Conservation (phyloP, 352 stramenopile species). For the Pythium rhizo-oryzae region DNA sequence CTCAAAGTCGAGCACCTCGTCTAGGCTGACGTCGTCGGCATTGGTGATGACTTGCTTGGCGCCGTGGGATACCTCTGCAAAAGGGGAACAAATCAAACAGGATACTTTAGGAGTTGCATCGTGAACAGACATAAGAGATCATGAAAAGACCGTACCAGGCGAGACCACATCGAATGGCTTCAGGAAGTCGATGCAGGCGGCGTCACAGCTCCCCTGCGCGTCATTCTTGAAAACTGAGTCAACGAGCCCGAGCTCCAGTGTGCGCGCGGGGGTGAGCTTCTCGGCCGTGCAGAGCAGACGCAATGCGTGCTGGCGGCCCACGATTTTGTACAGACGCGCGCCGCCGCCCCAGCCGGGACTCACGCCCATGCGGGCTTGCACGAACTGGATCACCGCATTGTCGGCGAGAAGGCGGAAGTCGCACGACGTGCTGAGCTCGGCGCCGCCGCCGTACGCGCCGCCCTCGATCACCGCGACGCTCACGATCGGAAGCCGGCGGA, state of each 20-base stretch:
- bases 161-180: conserved; percentile 50
- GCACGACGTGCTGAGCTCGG: conserved; percentile 80
- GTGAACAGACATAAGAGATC: too few species aligned
- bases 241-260: conserved; percentile 61
- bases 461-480: conserved; percentile 83
- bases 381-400: conserved; percentile 81
- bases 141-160: conserved; percentile 44
- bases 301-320: conserved; percentile 73
- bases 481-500: conserved; percentile 74
- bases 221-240: conserved; percentile 62
- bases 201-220: conserved; percentile 28
- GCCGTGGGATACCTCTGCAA: conserved; percentile 65
- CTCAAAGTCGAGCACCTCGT: conserved; percentile 63
- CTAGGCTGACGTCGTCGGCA: conserved; percentile 68
- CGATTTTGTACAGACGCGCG: conserved; percentile 71
- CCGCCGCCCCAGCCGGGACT: conserved; percentile 85
- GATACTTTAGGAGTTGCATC: too few species aligned
- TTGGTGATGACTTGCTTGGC: conserved; percentile 74
- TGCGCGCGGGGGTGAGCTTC: conserved; percentile 49
- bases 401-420: conserved; percentile 77
- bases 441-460: conserved; percentile 79
- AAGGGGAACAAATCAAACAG: too few species aligned
- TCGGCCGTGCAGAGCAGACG: conserved; percentile 72
- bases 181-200: conserved; percentile 49
- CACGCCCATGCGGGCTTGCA: conserved; percentile 83